These are phyloP conservation scores for Talaromyces islandicus DNA, from an alignment of 2,329 filamentous ascomycete species.

Conservation along the genomic window DNA sequence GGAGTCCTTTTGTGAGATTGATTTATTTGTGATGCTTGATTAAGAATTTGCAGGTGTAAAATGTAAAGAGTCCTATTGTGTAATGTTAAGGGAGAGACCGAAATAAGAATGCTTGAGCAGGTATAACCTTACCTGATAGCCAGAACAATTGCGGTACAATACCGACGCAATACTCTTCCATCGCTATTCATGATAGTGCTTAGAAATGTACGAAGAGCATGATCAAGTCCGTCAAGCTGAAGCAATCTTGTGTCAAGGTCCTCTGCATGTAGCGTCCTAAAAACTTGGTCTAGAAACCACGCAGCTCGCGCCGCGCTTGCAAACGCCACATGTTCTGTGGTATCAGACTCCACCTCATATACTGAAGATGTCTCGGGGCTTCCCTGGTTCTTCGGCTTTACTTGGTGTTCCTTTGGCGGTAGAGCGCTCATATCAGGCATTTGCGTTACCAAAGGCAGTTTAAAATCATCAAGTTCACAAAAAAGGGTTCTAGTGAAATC, in stretches of 20 bases:
- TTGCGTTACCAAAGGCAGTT: background rate
- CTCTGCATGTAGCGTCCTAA: conserved; percentile 10
- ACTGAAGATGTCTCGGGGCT: background rate
- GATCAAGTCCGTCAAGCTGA: conserved; percentile 12
- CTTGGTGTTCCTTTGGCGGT: background rate
- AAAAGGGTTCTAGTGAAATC: background rate
- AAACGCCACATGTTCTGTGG: conserved; percentile 13
- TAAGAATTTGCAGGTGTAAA: conserved; percentile 14
- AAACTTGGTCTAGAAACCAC: conserved; percentile 18
- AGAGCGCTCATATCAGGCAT: background rate
- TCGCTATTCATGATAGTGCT: conserved; percentile 7
- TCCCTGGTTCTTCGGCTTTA: background rate
- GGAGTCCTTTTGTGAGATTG: conserved; percentile 1
- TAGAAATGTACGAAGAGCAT: conserved; percentile 9
- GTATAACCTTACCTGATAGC: conserved; percentile 13
- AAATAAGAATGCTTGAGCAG: background rate
- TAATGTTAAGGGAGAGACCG: background rate
- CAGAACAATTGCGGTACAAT: conserved; percentile 15
- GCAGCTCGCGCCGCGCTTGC: conserved; percentile 17
- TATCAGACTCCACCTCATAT: background rate
- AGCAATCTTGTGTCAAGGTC: conserved; percentile 10
- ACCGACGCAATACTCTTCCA: conserved; percentile 6
- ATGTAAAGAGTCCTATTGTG: conserved; percentile 13
- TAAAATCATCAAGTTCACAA: background rate
- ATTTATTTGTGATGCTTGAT: conserved; percentile 2